Conservation (phyloP, 140 eudicot genomes). For the Cichorium intybus region DNA sequence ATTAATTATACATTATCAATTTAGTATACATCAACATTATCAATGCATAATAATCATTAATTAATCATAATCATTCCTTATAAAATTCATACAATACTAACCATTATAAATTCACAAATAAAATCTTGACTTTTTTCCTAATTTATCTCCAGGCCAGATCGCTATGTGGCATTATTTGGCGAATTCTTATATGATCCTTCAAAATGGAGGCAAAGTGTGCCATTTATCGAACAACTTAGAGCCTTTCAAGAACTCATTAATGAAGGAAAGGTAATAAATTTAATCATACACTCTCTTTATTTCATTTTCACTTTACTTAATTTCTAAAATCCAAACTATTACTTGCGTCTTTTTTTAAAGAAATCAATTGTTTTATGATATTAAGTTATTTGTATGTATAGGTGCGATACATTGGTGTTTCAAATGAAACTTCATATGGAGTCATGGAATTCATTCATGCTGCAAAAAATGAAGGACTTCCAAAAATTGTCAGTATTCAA, state of each 20-base stretch:
- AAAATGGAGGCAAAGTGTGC: conserved; percentile 82
- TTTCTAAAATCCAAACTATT: too few species aligned
- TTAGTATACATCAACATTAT: not conserved
- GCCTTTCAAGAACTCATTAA: conserved; percentile 85
- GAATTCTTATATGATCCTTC: conserved; percentile 68
- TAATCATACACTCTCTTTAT: not conserved
- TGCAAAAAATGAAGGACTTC: conserved; percentile 79
- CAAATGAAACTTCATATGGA: conserved; percentile 98
- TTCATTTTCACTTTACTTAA: too few species aligned
- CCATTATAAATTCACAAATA: not conserved
- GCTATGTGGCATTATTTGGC: conserved; percentile 87
- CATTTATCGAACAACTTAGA: conserved; percentile 84
- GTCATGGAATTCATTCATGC: conserved; percentile 96
- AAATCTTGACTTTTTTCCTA: not conserved
- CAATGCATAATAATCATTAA: not conserved
- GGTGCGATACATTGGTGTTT: conserved; percentile 97
- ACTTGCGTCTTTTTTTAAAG: not conserved
- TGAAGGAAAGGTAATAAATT: conserved; percentile 72
- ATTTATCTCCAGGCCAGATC: conserved; percentile 77
- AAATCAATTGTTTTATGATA: not conserved
- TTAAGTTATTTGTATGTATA: conserved; percentile 18
- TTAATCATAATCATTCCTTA: not conserved
- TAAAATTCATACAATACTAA: not conserved
- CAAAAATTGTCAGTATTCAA: conserved; percentile 95
- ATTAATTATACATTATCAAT: not conserved